Base-by-base conservation (phyloP, 148 eudicot genomes). In the Rhododendron simsii region DNA sequence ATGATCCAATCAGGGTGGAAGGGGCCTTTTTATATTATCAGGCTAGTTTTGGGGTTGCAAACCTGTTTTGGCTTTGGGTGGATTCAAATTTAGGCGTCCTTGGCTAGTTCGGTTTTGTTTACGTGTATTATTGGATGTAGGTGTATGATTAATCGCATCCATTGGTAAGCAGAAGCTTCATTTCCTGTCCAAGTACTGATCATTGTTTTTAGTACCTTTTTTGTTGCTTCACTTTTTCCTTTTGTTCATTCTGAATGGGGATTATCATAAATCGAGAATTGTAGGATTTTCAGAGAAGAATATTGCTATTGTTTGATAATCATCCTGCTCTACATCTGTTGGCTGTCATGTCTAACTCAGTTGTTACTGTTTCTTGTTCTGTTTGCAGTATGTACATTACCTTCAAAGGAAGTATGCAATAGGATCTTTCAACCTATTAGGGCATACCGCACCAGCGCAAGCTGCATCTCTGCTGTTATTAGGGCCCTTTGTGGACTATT, bases 361-460 rank as follows among this genome's bases (percentile, higher is more conserved):
- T 69, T 71, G 65, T 39, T 71, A 41, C 20, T 83, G 77, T 82
- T 80, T 78, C 39, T 87, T 55, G 81, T 85, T 69, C 18, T 9
- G 20, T 84, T 23, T 91, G 91, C 96, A 94, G 96, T 94, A 91
- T 86, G 94, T 94, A 85, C 92, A 92, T 81, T 85, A 65, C 82
- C 98, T 94, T 86, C 98, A 93, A 83, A 87, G 90, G 92, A 94
- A 94, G 85, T 94, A 93, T 80, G 91, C 94, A 13, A 93, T 94
- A 57, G 91, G 91, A 84, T 92, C 97, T 87, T 94, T 94, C 91
- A 94, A 90, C 79, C 89, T 94, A 55, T 87, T 94, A 81, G 95
- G 94, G 47, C 98, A 94, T 85, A 94, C 98, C 55, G 98, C 98
- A 83, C 98, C 98, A 20, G 93, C 80, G 5, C 98, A 94, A 91